Percentiles rank a stretch among this genome's conserved stretches.
Conservation (phyloP, 179 eudicot species). For the Amaranthus tricolor region DNA sequence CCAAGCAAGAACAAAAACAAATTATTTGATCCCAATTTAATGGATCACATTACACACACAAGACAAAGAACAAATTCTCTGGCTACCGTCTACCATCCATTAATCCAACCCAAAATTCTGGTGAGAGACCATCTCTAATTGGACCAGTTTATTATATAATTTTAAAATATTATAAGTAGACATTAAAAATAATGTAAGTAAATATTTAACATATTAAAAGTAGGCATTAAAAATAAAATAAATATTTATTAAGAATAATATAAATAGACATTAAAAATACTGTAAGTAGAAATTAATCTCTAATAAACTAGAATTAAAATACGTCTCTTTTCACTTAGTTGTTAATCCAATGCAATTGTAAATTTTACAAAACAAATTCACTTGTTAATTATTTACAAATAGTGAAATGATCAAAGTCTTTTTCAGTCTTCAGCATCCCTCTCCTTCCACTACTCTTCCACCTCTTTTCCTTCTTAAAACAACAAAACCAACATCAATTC, state of each 20-base stretch:
- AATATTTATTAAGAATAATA: no score
- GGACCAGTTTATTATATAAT: no score
- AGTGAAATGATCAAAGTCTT: not conserved
- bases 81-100: constrained; percentile 1
- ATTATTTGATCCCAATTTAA: not conserved
- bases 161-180: no score
- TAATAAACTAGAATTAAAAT: no score
- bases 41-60: not conserved
- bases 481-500: not conserved
- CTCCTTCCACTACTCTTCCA: constrained; percentile 24
- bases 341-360: not conserved
- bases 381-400: not conserved
- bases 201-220: no score
- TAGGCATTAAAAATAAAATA: no score
- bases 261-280: no score
- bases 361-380: not conserved
- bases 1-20: not conserved
- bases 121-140: no score
- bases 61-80: constrained; percentile 4
- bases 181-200: no score
- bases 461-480: constrained; percentile 10
- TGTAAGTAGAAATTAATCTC: no score
- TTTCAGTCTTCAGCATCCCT: constrained; percentile 5
- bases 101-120: no score
- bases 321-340: no score